Conservation (phyloP, 371 early-diverging fungal genomes). For the Batkoa obscura region DNA sequence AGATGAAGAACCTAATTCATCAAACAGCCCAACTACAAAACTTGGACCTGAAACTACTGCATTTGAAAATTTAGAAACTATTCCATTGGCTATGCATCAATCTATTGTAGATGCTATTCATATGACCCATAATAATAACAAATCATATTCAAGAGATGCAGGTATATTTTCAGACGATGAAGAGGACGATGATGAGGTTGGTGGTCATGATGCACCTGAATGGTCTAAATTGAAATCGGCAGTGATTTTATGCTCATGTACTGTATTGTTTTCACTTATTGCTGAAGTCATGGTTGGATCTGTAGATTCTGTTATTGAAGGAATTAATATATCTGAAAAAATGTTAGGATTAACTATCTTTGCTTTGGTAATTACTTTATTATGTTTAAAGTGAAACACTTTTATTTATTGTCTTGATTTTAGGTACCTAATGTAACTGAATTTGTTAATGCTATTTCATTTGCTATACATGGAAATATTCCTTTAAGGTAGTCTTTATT, state of each 20-base stretch:
- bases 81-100: background rate
- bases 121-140: constrained; percentile 7
- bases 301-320: constrained; percentile 47
- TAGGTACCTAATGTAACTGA: constrained; percentile 89
- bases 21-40: background rate
- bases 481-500: constrained; percentile 35
- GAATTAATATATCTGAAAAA: constrained; percentile 55
- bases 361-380: too few relatives aligned
- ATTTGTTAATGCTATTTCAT: constrained; percentile 91
- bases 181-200: constrained; percentile 33
- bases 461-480: constrained; percentile 84
- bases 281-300: constrained; percentile 66
- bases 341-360: constrained; percentile 81
- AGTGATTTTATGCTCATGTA: constrained; percentile 59
- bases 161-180: constrained; percentile 26
- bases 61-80: background rate
- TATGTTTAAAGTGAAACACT: too few relatives aligned
- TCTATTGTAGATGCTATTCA: background rate
- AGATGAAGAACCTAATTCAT: background rate
- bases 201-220: constrained; percentile 83
- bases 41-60: background rate
- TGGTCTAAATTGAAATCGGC: constrained; percentile 71
- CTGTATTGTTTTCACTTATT: constrained; percentile 67
- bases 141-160: too few relatives aligned
- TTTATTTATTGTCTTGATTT: too few relatives aligned